phyloP scores from a whole-genome alignment of 1,139 yeast genomes.

The Pichia sp. region DNA sequence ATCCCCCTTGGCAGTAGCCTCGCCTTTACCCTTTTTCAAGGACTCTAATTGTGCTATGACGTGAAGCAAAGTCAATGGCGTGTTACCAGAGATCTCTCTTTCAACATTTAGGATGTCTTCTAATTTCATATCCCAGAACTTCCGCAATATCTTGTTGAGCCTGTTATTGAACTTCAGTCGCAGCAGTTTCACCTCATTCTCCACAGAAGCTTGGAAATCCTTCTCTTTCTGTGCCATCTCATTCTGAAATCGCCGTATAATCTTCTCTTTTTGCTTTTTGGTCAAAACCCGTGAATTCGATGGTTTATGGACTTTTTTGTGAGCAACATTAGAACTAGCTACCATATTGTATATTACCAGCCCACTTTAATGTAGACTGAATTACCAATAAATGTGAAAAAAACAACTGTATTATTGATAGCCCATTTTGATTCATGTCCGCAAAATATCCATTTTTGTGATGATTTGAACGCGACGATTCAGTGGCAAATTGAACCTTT shows the following conservation, averaged over 20 bases:
- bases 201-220: conserved; percentile 31
- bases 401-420: neutral
- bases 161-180: conserved; percentile 34
- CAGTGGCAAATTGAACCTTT: conserved; percentile 9
- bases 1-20: neutral
- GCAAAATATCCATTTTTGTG: neutral
- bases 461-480: conserved; percentile 6
- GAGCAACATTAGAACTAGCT: neutral
- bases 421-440: neutral
- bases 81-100: conserved; percentile 36
- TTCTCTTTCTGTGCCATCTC: conserved; percentile 26
- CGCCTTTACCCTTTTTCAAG: conserved; percentile 28
- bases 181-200: conserved; percentile 31
- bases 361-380: too few species aligned
- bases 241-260: conserved; percentile 32
- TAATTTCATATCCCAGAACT: conserved; percentile 40
- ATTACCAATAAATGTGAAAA: too few species aligned
- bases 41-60: conserved; percentile 35
- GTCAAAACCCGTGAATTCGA: conserved; percentile 24
- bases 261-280: conserved; percentile 36
- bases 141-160: conserved; percentile 38
- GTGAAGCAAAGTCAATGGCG: conserved; percentile 28
- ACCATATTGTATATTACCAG: neutral
- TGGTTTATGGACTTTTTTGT: neutral
- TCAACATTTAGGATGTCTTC: conserved; percentile 40